Evolutionary conservation across 306 rosid genomes (phyloP).

Genomic region (Cicer bijugum): DNA sequence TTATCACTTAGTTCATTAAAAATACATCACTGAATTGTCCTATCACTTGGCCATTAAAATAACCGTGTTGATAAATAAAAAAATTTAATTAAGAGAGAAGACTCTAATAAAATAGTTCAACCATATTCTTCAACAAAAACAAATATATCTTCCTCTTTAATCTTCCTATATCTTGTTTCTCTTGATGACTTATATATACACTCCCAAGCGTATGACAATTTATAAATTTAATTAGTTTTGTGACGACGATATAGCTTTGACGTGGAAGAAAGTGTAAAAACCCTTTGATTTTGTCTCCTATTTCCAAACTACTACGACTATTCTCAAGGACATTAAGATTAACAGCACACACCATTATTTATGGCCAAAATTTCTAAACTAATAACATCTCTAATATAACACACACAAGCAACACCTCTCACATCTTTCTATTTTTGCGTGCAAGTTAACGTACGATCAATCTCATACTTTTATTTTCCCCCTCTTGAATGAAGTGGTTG

Average conservation of each 20-base stretch:
- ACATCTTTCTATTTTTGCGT: slow-evolving; percentile 40
- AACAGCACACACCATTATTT: background rate
- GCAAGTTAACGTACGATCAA: slow-evolving; percentile 42
- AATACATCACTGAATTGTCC: too few relatives aligned
- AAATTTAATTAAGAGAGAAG: too few relatives aligned
- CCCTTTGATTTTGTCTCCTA: slow-evolving; percentile 17
- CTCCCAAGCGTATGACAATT: background rate
- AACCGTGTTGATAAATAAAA: too few relatives aligned
- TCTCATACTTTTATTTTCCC: slow-evolving; percentile 1
- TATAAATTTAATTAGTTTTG: background rate
- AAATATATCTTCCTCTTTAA: background rate
- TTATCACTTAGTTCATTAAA: too few relatives aligned
- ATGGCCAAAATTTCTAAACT: slow-evolving; percentile 21
- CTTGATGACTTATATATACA: background rate
- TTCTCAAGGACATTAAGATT: slow-evolving; percentile 24
- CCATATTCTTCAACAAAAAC: too few relatives aligned
- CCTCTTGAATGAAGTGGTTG: slow-evolving; percentile 43
- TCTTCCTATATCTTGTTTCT: background rate
- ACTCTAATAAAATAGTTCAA: too few relatives aligned
- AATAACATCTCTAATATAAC: slow-evolving; percentile 19
- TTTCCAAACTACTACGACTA: slow-evolving; percentile 37
- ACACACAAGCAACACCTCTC: slow-evolving; percentile 26
- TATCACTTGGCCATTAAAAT: too few relatives aligned
- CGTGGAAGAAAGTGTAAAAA: slow-evolving; percentile 6
- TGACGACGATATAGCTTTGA: background rate